Conservation (phyloP, 192 early-diverging fungal genomes). For the Backusella sp. region DNA sequence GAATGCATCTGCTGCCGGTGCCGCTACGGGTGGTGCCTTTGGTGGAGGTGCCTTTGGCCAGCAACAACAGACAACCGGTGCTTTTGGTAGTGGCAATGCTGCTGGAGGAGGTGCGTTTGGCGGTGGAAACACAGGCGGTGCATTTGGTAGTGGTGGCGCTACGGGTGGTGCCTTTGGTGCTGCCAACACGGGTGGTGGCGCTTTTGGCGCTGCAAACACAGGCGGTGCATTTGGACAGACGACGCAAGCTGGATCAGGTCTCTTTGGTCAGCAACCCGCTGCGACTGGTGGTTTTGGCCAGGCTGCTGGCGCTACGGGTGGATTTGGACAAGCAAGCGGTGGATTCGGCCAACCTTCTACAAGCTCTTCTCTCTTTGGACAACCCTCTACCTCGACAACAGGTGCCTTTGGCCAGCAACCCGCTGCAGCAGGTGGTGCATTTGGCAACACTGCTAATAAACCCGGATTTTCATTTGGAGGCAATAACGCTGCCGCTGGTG, state of each 20-base stretch:
- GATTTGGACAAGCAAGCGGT: neutral
- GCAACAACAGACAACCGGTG: neutral
- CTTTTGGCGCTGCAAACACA: conserved; percentile 38
- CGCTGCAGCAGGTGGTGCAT: conserved; percentile 3
- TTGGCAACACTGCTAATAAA: conserved; percentile 9
- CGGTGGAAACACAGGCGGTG: conserved; percentile 21
- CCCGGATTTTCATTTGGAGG: neutral
- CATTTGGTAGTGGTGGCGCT: conserved; percentile 32
- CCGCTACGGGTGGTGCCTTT: conserved; percentile 24
- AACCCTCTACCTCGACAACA: conserved; percentile 13
- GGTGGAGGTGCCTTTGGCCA: conserved; percentile 31
- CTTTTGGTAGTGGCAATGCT: conserved; percentile 64
- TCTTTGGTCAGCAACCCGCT: conserved; percentile 34
- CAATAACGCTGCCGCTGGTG: neutral
- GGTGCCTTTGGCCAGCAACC: conserved; percentile 23
- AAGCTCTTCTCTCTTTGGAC: conserved; percentile 18
- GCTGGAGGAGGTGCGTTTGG: conserved; percentile 27
- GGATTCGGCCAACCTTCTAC: conserved; percentile 31
- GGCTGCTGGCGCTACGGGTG: conserved; percentile 13
- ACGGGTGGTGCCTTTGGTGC: conserved; percentile 30
- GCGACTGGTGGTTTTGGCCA: conserved; percentile 26
- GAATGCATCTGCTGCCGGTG: conserved; percentile 30
- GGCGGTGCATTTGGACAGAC: conserved; percentile 19
- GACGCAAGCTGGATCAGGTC: neutral
- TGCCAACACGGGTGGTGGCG: neutral